These are phyloP conservation scores for Monosporascus sp. DNA, from an alignment of 2,329 filamentous ascomycete genomes.

Conservation along the genomic window DNA sequence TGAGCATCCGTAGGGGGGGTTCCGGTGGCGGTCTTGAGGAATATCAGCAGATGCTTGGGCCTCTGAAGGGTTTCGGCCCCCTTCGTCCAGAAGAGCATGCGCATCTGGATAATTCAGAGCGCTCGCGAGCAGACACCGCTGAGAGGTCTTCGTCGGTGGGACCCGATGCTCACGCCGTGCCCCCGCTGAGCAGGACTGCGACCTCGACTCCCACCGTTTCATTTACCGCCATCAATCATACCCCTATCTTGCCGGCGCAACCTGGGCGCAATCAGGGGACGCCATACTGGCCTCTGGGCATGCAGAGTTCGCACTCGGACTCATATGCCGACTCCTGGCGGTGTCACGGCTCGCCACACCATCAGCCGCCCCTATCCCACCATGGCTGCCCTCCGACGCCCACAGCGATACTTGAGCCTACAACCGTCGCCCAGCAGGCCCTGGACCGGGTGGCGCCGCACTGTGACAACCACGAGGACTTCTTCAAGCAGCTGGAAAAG, in stretches of 20 bases:
- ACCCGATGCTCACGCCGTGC: slow-evolving; percentile 14
- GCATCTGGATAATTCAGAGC: slow-evolving; percentile 20
- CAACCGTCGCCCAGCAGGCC: slow-evolving; percentile 5
- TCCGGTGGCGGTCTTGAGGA: slow-evolving; percentile 49
- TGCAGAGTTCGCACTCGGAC: slow-evolving; percentile 9
- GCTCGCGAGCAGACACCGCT: slow-evolving; percentile 24
- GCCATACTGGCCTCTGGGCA: slow-evolving; percentile 2
- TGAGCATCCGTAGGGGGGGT: slow-evolving; percentile 36
- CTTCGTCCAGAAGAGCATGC: slow-evolving; percentile 30
- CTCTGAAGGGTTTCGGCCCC: slow-evolving; percentile 39
- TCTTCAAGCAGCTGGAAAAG: slow-evolving; percentile 16
- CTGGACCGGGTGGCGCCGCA: slow-evolving; percentile 5
- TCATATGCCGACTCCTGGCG: slow-evolving; percentile 13
- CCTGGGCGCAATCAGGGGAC: slow-evolving; percentile 6
- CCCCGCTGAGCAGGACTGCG: slow-evolving; percentile 17
- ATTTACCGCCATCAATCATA: slow-evolving; percentile 35
- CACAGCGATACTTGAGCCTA: slow-evolving; percentile 8
- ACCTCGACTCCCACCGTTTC: slow-evolving; percentile 27
- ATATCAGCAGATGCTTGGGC: slow-evolving; percentile 37
- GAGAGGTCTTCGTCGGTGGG: slow-evolving; percentile 24
- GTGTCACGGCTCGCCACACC: slow-evolving; percentile 11
- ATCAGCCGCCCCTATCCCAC: slow-evolving; percentile 5
- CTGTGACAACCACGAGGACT: slow-evolving; percentile 8
- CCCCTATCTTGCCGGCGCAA: slow-evolving; percentile 7
- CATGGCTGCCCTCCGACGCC: slow-evolving; percentile 13